Evolutionary conservation across 192 early-diverging fungal species (phyloP).

Genomic region (Haplosporangium gracile): DNA sequence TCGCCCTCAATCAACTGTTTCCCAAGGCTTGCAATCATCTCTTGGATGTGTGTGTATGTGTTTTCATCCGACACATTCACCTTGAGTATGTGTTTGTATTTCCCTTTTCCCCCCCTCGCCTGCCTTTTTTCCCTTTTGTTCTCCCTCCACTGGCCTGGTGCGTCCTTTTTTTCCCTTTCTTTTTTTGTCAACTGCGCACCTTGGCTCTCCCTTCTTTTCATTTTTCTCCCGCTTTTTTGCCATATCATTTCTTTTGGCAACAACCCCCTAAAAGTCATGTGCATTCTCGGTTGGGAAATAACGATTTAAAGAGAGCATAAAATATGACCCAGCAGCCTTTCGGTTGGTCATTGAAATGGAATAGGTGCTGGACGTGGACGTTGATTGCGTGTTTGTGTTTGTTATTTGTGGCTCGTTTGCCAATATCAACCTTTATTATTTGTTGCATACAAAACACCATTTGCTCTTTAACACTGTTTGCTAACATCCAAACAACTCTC

Average conservation of each 20-base stretch:
- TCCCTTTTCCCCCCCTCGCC: not conserved
- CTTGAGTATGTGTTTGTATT: not conserved
- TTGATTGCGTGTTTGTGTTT: not conserved
- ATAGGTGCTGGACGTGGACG: not conserved
- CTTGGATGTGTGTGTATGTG: not conserved
- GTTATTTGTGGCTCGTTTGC: not conserved
- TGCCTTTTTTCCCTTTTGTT: not conserved
- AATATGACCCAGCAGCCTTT: not conserved
- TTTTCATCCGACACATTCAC: constrained; percentile 1
- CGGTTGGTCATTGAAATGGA: not conserved
- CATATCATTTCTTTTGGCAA: not conserved
- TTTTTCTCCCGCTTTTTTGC: constrained; percentile 18
- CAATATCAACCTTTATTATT: not conserved
- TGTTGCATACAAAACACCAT: not conserved
- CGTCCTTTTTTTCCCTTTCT: not conserved
- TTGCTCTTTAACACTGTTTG: not conserved
- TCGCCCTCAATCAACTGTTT: not conserved
- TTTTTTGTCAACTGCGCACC: constrained; percentile 21
- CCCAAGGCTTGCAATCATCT: no score
- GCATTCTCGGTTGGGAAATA: constrained; percentile 6
- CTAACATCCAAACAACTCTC: not conserved
- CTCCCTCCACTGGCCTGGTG: not conserved
- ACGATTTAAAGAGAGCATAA: not conserved
- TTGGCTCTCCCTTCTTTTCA: not conserved
- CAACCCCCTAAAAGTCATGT: constrained; percentile 9